Base-by-base conservation (phyloP, 768 basidiomycete species). In the Paxillus rubicundulus region DNA sequence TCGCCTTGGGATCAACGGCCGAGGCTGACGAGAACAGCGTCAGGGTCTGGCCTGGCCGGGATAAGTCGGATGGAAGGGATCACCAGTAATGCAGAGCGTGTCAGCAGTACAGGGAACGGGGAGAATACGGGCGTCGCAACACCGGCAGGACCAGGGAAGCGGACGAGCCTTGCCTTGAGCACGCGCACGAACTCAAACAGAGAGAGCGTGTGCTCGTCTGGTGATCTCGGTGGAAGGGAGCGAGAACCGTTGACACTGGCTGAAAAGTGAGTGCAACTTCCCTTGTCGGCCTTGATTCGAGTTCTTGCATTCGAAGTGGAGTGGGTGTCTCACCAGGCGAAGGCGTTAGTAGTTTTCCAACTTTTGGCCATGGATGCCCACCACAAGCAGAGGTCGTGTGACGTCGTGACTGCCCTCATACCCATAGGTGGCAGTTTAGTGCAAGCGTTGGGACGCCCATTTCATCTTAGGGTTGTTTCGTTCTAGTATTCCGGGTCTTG, bases 161-260 rank as follows among this genome's bases (percentile, higher is more conserved):
- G 65, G 34, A 56, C 59, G 1, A 68, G 66, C 55, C 42, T 68
- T 40, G 50, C 47, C 7, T n/a, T 58, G 20, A 50, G 49, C 27
- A 50, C 60, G 18, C 54, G 47, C 38, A 49, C 64, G 1, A 27
- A 52, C 12, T 58, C 62, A 13, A 44, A 56, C 7, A 56, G 53
- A 8, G 59, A 68, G 34, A 59, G 66, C 50, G 9, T 56, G n/a
- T 49, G 48, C 36, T 62, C 24, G n/a, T n/a, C n/a, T n/a, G n/a
- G n/a, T 24, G 56, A 28, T 2, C 8, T 45, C 0, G 45, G 28
- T 9, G 6, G 20, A 8, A 62, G 44, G 42, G 63, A 67, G 30
- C 62, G 63, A 18, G 71, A 72, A n/a, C 84, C 82, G 14, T 61
- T 80, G 49, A 92, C 89, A 0, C 66, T 90, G 49, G 79, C 81